Percentiles rank a stretch among this genome's conserved stretches.
phyloP scores from a whole-genome alignment of 2,329 filamentous ascomycete genomes.

The Penicillium palitans region DNA sequence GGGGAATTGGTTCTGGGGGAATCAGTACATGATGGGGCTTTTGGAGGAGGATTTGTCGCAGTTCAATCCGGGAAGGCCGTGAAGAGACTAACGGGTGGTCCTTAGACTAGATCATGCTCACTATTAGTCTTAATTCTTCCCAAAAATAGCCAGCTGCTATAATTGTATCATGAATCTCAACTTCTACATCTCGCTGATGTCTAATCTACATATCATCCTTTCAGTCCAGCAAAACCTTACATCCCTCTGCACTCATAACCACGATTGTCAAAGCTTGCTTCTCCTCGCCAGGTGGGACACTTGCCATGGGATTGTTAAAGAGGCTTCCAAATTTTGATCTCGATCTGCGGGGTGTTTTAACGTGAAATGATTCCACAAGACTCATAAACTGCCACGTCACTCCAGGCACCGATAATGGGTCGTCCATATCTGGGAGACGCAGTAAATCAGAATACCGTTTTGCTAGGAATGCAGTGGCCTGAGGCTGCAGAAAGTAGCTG shows the following conservation, averaged over 20 bases:
- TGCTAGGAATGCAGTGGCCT: too few relatives aligned
- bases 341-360: too few relatives aligned
- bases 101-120: neutral
- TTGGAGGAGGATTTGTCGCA: constrained; percentile 60
- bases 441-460: too few relatives aligned
- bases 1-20: constrained; percentile 67
- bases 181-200: neutral
- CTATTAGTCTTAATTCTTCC: neutral
- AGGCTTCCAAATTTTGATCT: too few relatives aligned
- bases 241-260: constrained; percentile 27
- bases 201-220: neutral
- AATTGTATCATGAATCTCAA: neutral
- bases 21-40: constrained; percentile 64
- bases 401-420: too few relatives aligned
- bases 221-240: constrained; percentile 23
- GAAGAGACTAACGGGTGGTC: neutral
- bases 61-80: constrained; percentile 23
- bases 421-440: too few relatives aligned
- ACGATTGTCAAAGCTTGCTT: constrained; percentile 25
- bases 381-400: too few relatives aligned
- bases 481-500: too few relatives aligned
- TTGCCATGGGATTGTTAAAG: too few relatives aligned
- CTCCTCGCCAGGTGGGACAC: constrained; percentile 22
- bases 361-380: too few relatives aligned
- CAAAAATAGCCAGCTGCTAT: neutral